Base-by-base conservation (phyloP, 2,329 filamentous ascomycete genomes). In the Tolypocladium guangdongense region DNA sequence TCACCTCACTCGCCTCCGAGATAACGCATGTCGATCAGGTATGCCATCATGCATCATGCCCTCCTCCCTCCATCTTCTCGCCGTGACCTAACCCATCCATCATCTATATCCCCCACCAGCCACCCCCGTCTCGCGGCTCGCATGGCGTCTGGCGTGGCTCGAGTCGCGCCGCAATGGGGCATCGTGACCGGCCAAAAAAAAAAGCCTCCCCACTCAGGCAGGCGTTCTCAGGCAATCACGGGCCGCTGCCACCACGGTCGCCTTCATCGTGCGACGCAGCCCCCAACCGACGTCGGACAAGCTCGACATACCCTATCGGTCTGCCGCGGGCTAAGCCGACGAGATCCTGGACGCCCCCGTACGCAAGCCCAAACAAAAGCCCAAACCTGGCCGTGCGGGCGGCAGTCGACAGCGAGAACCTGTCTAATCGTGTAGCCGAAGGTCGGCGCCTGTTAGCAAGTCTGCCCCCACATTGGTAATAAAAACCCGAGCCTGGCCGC, bases 361-460 rank as follows among this genome's bases (percentile, higher is more conserved):
- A 97, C 8, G 74, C 80, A 37, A 96, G 65, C 22, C 92, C 91
- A 59, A 90, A 84, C 60, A 87, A 75, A 47, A 96, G 74, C 1
- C 90, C 92, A 60, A 87, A 81, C 65, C 84, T 88, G 50, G 90
- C 90, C 45, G 89, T 93, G 57, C 86, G 80, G 20, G 86, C 86
- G 41, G 86, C 83, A 50, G 86, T 87, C 55, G 85, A 83, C 33
- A 92, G 72, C 36, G 90, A 88, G 62, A 96, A 88, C 43, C 84
- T 80, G 74, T 91, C 88, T 92, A 66, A 49, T 58, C 51, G 53
- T 58, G 63, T 53, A 53, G 55, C 64, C 64, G 60, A 66, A 48
- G 49, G 59, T 64, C 60, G 63, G 64, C 64, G 53, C 50, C 51
- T 50, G 59, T 65, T 61, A 64, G 63, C 60, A 52, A 55, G 36